Base-by-base conservation (phyloP, 805 yeast genomes). In the Teunomyces tritomae region DNA sequence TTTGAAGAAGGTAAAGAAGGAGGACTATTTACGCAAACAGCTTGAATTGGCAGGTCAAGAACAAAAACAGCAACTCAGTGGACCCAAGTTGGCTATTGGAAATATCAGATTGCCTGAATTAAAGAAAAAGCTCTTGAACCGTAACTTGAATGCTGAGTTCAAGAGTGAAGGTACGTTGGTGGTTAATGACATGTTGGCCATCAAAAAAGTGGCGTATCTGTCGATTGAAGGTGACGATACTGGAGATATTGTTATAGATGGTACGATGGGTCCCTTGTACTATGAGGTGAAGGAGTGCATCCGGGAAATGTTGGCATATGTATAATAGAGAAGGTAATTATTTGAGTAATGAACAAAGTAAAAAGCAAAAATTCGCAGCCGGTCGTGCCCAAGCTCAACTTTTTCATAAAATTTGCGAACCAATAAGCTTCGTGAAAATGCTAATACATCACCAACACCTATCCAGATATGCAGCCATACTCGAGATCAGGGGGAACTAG, bases 141-240 rank as follows among this genome's bases (percentile, higher is more conserved):
- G 70, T 47, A 86, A 88, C 43, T 80, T 86, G 57, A 74, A 71
- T 45, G 97, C 96, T 0, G 97, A 91, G 59, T 89, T 92, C 63
- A 83, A 86, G 64, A 95, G 97, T 46, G 97, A 90, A 63, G 98
- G 98, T 62, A 83, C 90, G 0, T 70, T 94, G 34, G 96, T 91
- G 10, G 86, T 95, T 39, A 91, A 91, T 59, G 86, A 85, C 47
- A 72, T 72, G 45, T 79, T 94, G 13, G 84, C 88, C 0, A 82
- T 94, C 7, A 72, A 89, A 46, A 92, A 92, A 61, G 74, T 87
- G 2, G 61, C 73, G 1, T 63, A 67, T 49, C 64, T 71, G 29
- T 61, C 62, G 16, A 49, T 55, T 7, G 73, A 68, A 44, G 64
- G 68, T 26, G 77, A 73, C 20, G 84, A 79, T 37, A 89, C 89